These are phyloP conservation scores for Irpex sp. DNA, from an alignment of 1,284 basidiomycete species.

Conservation along the genomic window DNA sequence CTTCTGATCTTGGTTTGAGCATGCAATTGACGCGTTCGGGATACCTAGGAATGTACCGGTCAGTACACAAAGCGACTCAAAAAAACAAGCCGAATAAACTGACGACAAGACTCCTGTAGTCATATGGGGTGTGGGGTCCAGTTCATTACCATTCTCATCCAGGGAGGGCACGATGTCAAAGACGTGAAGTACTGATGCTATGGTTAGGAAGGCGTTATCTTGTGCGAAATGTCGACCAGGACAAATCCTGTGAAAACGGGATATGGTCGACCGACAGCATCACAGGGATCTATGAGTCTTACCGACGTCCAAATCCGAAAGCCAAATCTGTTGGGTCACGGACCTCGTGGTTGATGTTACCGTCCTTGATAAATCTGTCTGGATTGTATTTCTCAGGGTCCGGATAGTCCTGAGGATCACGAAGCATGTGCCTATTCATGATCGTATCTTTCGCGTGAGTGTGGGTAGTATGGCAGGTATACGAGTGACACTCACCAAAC, in stretches of 20 bases:
- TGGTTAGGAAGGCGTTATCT: constrained; percentile 14
- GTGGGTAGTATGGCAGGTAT: background rate
- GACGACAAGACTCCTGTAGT: background rate
- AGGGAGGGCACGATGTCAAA: constrained; percentile 14
- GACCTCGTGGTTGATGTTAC: background rate
- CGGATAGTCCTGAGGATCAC: constrained; percentile 5
- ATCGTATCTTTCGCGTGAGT: background rate
- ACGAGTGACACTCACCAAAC: background rate
- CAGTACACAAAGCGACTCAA: background rate
- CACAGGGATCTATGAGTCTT: background rate
- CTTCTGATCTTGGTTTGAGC: background rate
- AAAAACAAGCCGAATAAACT: background rate
- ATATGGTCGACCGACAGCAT: background rate
- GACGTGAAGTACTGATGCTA: constrained; percentile 11
- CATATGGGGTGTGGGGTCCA: constrained; percentile 15
- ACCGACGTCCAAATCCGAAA: background rate
- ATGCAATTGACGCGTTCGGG: background rate
- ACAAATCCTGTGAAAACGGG: constrained; percentile 6
- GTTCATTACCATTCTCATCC: constrained; percentile 9
- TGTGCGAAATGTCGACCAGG: constrained; percentile 17
- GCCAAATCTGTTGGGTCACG: background rate
- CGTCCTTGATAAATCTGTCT: constrained; percentile 10
- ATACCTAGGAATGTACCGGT: background rate
- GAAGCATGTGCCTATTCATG: constrained; percentile 6
- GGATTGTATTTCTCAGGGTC: constrained; percentile 13